phyloP scores from a whole-genome alignment of 1,284 basidiomycete species.

The Moniliophthora roreri region DNA sequence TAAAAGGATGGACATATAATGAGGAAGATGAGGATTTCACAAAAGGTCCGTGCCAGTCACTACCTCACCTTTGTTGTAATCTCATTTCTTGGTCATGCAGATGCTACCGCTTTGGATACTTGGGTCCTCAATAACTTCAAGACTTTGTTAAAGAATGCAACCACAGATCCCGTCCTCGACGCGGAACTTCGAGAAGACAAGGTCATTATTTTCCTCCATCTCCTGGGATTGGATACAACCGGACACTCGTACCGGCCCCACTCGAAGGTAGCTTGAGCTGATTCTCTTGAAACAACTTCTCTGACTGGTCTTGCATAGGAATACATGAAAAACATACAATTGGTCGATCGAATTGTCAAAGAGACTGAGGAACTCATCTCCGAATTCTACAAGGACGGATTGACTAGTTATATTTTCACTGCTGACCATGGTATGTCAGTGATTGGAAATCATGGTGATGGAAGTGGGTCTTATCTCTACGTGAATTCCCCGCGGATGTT shows the following conservation, averaged over 20 bases:
- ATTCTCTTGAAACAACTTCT: neutral
- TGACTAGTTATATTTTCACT: conserved; percentile 83
- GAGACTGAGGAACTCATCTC: conserved; percentile 64
- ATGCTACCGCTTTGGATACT: conserved; percentile 76
- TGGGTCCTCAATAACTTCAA: conserved; percentile 79
- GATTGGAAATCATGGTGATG: conserved; percentile 90
- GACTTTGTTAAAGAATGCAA: conserved; percentile 63
- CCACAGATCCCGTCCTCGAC: conserved; percentile 47
- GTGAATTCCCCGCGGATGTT: conserved; percentile 3
- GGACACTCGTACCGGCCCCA: conserved; percentile 89
- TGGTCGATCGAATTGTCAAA: conserved; percentile 79
- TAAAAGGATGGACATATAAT: conserved; percentile 77
- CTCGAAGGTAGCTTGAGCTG: conserved; percentile 51
- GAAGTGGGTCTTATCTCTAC: conserved; percentile 47
- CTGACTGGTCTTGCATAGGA: conserved; percentile 44
- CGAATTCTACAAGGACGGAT: conserved; percentile 66
- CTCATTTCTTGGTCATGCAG: conserved; percentile 33
- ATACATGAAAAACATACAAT: conserved; percentile 84
- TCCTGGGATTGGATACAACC: conserved; percentile 85
- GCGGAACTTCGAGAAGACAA: conserved; percentile 52
- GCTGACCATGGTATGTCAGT: conserved; percentile 92
- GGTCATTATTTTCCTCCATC: conserved; percentile 82
- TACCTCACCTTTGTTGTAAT: neutral
- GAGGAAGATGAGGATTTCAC: conserved; percentile 85
- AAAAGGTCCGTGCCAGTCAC: conserved; percentile 56